Conservation (phyloP, 2,329 filamentous ascomycete species). For the Fusarium sp. region DNA sequence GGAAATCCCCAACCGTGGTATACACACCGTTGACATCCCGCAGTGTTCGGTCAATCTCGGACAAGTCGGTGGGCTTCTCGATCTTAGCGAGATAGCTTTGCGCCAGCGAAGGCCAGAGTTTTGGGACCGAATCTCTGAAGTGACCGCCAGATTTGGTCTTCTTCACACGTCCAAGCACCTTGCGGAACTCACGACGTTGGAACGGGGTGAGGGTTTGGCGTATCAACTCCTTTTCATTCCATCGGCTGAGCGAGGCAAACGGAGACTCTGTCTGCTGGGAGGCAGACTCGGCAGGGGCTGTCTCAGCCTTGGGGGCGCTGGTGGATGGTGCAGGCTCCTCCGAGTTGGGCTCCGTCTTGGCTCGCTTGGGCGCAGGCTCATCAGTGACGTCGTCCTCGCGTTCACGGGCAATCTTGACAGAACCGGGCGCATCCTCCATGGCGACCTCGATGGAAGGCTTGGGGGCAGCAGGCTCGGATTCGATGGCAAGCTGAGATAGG, state of each 20-base stretch:
- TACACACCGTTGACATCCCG: constrained; percentile 74
- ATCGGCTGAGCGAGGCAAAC: constrained; percentile 51
- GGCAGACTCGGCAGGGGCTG: constrained; percentile 41
- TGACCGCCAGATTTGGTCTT: constrained; percentile 84
- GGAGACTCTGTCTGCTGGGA: constrained; percentile 34
- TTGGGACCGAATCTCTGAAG: constrained; percentile 83
- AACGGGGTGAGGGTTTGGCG: constrained; percentile 66
- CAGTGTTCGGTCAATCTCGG: constrained; percentile 83
- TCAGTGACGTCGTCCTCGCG: constrained; percentile 78
- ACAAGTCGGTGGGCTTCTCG: constrained; percentile 85
- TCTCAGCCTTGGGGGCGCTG: constrained; percentile 22
- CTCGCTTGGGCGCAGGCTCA: constrained; percentile 82
- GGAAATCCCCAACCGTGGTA: constrained; percentile 76
- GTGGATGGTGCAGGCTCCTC: constrained; percentile 47
- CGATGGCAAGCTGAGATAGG: constrained; percentile 55
- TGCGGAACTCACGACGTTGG: constrained; percentile 72
- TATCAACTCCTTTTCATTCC: constrained; percentile 58
- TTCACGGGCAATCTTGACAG: constrained; percentile 75
- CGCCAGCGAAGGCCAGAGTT: constrained; percentile 80
- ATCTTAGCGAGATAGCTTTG: constrained; percentile 77
- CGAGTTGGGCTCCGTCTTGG: constrained; percentile 74
- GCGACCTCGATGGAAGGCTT: constrained; percentile 56
- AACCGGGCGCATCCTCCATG: constrained; percentile 62
- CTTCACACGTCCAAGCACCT: constrained; percentile 80
- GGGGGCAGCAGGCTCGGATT: constrained; percentile 45